phyloP scores from a whole-genome alignment of 2,329 filamentous ascomycete species.

The Herpotrichia juniperi region DNA sequence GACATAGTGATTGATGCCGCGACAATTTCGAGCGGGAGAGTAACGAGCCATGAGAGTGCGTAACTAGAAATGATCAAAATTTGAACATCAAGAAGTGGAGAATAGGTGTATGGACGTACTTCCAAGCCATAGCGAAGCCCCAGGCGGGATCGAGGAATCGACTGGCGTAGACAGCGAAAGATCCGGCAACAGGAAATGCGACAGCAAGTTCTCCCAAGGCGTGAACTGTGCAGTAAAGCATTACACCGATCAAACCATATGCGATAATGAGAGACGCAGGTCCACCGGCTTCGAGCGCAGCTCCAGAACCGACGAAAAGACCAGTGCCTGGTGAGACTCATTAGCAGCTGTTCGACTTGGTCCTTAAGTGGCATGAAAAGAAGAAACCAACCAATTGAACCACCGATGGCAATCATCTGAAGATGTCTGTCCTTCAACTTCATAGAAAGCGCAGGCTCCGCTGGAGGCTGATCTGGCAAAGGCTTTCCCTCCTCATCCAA shows the following conservation, averaged over 20 bases:
- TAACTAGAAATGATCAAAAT: conserved; percentile 60
- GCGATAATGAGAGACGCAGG: conserved; percentile 40
- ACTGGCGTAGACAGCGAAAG: conserved; percentile 86
- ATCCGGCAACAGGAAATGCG: conserved; percentile 83
- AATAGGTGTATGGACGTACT: conserved; percentile 57
- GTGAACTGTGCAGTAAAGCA: conserved; percentile 89
- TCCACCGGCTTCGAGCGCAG: conserved; percentile 37
- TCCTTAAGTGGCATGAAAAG: neutral
- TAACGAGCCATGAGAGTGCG: conserved; percentile 80
- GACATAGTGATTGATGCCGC: conserved; percentile 81
- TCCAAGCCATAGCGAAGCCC: conserved; percentile 93
- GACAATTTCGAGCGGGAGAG: conserved; percentile 81
- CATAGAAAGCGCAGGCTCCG: conserved; percentile 29
- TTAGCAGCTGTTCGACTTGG: neutral
- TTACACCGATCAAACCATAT: conserved; percentile 60
- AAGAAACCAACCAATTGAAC: conserved; percentile 69
- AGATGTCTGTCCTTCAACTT: conserved; percentile 78
- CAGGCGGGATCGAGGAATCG: conserved; percentile 88
- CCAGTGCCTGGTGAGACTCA: conserved; percentile 48
- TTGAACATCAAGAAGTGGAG: neutral
- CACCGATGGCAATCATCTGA: conserved; percentile 91
- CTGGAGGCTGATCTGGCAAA: conserved; percentile 28
- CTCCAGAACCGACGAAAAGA: conserved; percentile 46
- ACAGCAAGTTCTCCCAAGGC: conserved; percentile 87
- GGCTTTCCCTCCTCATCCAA: conserved; percentile 25